Evolutionary conservation across 257 asterid genomes (phyloP), one percentile per base, ranked within the genome.

Genomic region (Capsicum baccatum): DNA sequence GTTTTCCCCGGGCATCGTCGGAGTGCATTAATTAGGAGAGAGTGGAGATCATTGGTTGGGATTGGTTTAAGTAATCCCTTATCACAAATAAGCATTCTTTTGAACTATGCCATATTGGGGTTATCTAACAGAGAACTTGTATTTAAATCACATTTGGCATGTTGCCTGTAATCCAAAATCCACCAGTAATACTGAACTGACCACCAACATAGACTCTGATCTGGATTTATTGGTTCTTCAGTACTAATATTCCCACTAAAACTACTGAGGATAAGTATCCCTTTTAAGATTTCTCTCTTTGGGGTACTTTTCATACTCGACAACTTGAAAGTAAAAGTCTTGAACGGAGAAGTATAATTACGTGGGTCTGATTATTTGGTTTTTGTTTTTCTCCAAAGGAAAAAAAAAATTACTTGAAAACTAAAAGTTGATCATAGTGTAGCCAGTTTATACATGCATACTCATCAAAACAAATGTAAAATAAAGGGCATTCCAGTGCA

Each of bases 131-230:
- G 33, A 26, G 33, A 26, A 26, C 33, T 26, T 6, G 14, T 26
- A 37, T 26, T 63, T 11, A 17, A n/a, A 60, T n/a, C 67, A n/a
- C 35, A 60, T n/a, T 60, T 60, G 35, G 47, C 33, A n/a, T n/a
- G 57, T 71, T 74, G 59, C 62, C 62, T 48, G 80, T 6, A 48
- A 48, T 74, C 80, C 7, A 3, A 74, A 74, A 50, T 50, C 44
- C 19, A 50, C 60, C 60, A 19, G 60, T 48, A 3, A 50, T 50
- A 74, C 44, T 74, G 80, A 74, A 74, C 44, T 74, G 80, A 74
- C 80, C 60, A 50, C 62, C 57, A 74, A 74, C 47, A 6, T 74
- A 74, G 44, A 50, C 21, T 19, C 80, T 13, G 47, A 9, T 74
- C 50, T 50, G 60, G 44, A 60, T 50, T 11, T 50, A 74, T 21